Percentiles rank a stretch among this genome's conserved stretches.
Conservation (phyloP, 1,284 basidiomycete genomes). For the Rhodotorula sp. region DNA sequence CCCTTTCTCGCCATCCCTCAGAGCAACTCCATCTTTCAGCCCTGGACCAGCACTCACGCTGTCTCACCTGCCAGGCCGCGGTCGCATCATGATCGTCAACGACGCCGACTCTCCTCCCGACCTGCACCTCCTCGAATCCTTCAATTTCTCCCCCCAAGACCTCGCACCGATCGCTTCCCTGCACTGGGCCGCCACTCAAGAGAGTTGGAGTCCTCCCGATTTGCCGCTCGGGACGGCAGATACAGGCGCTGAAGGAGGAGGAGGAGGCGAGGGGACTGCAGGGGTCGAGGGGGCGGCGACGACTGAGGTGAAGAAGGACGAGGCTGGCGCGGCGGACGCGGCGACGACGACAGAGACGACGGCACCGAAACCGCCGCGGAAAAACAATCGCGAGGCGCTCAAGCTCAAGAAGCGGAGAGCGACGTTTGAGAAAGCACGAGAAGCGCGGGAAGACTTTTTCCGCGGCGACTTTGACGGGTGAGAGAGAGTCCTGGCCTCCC, state of each 20-base stretch:
- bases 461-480: conserved; percentile 82
- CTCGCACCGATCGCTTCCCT: conserved; percentile 62
- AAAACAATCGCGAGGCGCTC: conserved; percentile 62
- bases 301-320: conserved; percentile 46
- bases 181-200: conserved; percentile 88
- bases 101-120: conserved; percentile 89
- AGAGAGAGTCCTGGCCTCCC: conserved; percentile 37
- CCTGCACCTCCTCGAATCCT: conserved; percentile 75
- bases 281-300: not conserved
- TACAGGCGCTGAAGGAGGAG: conserved; percentile 55
- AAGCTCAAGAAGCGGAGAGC: conserved; percentile 70
- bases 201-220: conserved; percentile 68
- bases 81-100: conserved; percentile 78
- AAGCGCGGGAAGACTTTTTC: conserved; percentile 76
- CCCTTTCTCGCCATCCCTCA: too few species aligned
- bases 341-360: conserved; percentile 46
- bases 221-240: conserved; percentile 44
- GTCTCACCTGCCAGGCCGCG: conserved; percentile 54
- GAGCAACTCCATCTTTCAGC: too few species aligned
- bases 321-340: not conserved
- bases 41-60: conserved; percentile 50
- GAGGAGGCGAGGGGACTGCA: conserved; percentile 12
- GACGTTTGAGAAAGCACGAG: conserved; percentile 60
- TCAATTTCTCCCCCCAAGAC: conserved; percentile 72
- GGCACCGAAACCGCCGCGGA: conserved; percentile 46